Base-by-base conservation (phyloP, 2,329 filamentous ascomycete species). In the Arthrocladium fulminans region DNA sequence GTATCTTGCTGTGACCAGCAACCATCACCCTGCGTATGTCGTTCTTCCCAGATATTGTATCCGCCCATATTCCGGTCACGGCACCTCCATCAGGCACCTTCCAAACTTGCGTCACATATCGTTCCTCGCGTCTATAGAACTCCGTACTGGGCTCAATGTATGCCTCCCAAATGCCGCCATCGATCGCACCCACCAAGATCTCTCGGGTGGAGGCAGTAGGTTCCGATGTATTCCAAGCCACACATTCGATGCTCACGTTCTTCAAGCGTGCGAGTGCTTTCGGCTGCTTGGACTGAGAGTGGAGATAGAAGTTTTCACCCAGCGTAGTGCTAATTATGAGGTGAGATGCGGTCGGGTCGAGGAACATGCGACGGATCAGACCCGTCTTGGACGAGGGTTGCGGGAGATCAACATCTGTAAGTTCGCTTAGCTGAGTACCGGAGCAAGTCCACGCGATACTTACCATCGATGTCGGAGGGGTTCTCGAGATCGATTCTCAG, bases 301-400 rank as follows among this genome's bases (percentile, higher is more conserved):
- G 92, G 8, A 98, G 84, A 67, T 98, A 98, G 72, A 89, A 98
- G 69, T 94, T 97, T 67, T 98, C 92, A 63, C 88, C 88, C 34
- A 88, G 79, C 3, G 88, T 84, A 2, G 92, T 98, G 63, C 85
- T 88, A 57, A 98, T 81, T 55, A 98, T 79, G 23, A 98, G 74
- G 69, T 98, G 92, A 4, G 88, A 96, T 23, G 92, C 92, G 9
- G 90, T 95, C 23, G 92, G 90, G 63, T 98, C 92, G 62, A 98
- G 84, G 70, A 98, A 98, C 79, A 98, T 88, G 71, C 86, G 87
- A 58, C 86, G 83, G 62, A 98, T 97, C 45, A 95, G 79, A 57
- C 92, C 92, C 51, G 92, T 79, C 65, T 98, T 90, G 30, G 87
- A 84, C 13, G 87, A 80, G 61, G 90, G 92, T 71, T 94, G 95